Evolutionary conservation across 352 stramenopile species (phyloP), one percentile per base, ranked within the genome.

Genomic region (Bremia lactucae): DNA sequence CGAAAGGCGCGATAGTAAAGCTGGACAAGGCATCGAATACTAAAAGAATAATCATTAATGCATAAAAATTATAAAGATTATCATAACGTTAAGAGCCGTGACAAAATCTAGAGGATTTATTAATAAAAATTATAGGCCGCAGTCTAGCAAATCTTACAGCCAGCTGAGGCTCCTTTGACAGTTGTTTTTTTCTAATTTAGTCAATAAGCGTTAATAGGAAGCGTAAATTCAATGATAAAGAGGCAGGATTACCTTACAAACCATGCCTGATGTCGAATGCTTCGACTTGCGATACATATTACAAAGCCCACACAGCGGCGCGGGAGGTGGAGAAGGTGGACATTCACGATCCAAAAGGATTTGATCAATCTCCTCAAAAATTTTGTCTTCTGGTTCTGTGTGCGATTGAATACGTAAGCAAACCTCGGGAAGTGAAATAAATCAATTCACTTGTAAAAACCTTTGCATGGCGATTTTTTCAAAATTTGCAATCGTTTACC

Each of bases 291-390:
- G 37, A 39, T 16, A 40, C 19, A 42, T 45, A 21, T 62, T 37
- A 29, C 50, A 65, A 29, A 71, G 52, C 5, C 62, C 62, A 28
- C 69, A 83, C 13, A 77, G 49, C 14, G 49, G 33, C 0, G 55
- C 42, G 11, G 50, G 43, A 11, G 65, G 47, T 31, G 70, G 62
- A 15, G 62, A 58, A 0, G 59, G 63, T 19, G 62, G 55, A 64
- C 63, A 82, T 31, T 86, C 68, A n/a, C 73, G 70, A 28, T 70
- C 16, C 14, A 59, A 58, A 22, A 72, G 54, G 15, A 87, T 46
- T 18, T 76, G 62, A 46, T 87, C 74, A 15, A 87, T 87, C 45
- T 85, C 69, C 15, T 61, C 52, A 20, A 85, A 87, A 9, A 87
- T 77, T 16, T 83, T 70, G 7, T 87, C 74, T 48, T 87, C 69